Evolutionary conservation across 2,329 filamentous ascomycete species (phyloP), one percentile per base, ranked within the genome.

Genomic region (Apiospora pterosperma): DNA sequence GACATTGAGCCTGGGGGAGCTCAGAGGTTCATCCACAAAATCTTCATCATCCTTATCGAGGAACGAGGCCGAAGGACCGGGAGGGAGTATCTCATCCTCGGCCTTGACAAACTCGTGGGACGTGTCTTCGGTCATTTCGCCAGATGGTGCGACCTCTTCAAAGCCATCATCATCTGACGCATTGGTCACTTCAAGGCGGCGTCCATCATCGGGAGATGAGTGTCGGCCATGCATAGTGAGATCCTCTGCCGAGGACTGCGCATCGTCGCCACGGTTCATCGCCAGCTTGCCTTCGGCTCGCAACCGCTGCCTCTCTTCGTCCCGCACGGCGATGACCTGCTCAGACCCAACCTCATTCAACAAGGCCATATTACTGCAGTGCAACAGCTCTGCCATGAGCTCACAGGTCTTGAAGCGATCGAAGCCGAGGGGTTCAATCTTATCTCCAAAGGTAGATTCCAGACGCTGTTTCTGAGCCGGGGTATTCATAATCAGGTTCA

Each of bases 331-430:
- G 66, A 98, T 93, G 68, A 97, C 88, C 69, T 93, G 90, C 75
- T 99, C 94, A 12, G 93, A 94, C 36, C 95, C 96, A 11, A 88
- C 83, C 75, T 98, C 94, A 74, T 99, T 99, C 69, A 99, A 81
- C 39, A 99, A 82, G 6, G 92, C 94, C 96, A 99, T 99, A 76
- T 99, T 99, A 76, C 95, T 98, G 79, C 96, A 99, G 77, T 99
- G 96, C 42, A 99, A 81, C 55, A 99, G 83, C 78, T 99, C 96
- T 1, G 96, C 96, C 96, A 99, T 98, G 66, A 99, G 84, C 78
- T 99, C 96, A 77, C 96, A 99, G 0, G 96, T 98, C 82, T 99
- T 99, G 83, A 99, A 99, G 23, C 96, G 87, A 78, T 99, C 96
- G 74, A 99, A 99, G 2, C 96, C 96, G 11, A 99, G 85, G 4